Evolutionary conservation across 2,329 filamentous ascomycete species (phyloP), one percentile per base, ranked within the genome.

Genomic region (Sarocladium kiliense): DNA sequence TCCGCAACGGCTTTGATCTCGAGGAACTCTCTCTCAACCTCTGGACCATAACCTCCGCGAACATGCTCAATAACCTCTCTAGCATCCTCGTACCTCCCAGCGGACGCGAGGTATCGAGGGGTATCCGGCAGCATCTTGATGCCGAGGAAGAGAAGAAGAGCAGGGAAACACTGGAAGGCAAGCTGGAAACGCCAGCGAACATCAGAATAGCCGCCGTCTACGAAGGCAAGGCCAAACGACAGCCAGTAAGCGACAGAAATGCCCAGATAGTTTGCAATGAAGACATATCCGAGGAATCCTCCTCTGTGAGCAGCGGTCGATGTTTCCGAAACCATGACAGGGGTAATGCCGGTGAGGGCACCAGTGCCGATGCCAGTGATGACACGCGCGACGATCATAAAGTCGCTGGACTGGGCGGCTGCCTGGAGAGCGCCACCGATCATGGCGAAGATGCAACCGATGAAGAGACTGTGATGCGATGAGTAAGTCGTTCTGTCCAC

Each of bases 51-150:
- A n/a, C n/a, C n/a, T n/a, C n/a, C n/a, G n/a, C n/a, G n/a, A n/a
- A n/a, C n/a, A n/a, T n/a, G n/a, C n/a, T n/a, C n/a, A n/a, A n/a
- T n/a, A n/a, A n/a, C n/a, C n/a, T n/a, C n/a, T n/a, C n/a, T n/a
- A n/a, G n/a, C n/a, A n/a, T n/a, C n/a, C n/a, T n/a, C n/a, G n/a
- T n/a, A n/a, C n/a, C n/a, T n/a, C n/a, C n/a, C n/a, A n/a, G n/a
- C n/a, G n/a, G n/a, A n/a, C n/a, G n/a, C 78, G 0, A 89, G 77
- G 79, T 81, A 87, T 1, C 86, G 75, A 0, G 85, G 86, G 0
- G 83, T 86, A 59, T 90, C 87, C 0, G 86, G 87, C 66, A 89
- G 84, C 69, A 87, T 82, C 78, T 82, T 84, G 27, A 87, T 78
- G 2, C 74, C 64, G 0, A 79, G 47, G 2, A 88, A 60, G 0